Conservation (phyloP, 2,329 filamentous ascomycete species). For the Fusarium sacchari region DNA sequence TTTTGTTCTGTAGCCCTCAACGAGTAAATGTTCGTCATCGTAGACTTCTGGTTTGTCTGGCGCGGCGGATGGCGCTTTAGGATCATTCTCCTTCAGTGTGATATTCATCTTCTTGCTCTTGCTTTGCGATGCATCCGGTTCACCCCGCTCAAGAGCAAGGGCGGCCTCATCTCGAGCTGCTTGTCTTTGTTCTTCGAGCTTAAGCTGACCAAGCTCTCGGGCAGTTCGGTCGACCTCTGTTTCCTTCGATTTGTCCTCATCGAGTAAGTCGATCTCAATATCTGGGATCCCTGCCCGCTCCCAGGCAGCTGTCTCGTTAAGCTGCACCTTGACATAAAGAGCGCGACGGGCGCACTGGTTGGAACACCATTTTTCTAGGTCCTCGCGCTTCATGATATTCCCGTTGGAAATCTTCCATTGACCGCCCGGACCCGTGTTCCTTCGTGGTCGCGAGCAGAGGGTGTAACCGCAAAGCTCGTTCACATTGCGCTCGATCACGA, state of each 20-base stretch:
- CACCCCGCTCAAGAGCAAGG: constrained; percentile 62
- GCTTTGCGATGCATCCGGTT: constrained; percentile 30
- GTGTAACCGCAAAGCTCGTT: constrained; percentile 84
- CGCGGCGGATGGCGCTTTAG: constrained; percentile 32
- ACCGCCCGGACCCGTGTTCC: constrained; percentile 64
- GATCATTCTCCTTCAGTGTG: constrained; percentile 62
- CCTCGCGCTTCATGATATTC: constrained; percentile 75
- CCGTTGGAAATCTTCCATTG: constrained; percentile 72
- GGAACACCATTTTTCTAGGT: constrained; percentile 89
- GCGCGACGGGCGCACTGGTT: constrained; percentile 80
- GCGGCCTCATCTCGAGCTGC: constrained; percentile 53
- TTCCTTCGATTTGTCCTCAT: constrained; percentile 68
- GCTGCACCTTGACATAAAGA: constrained; percentile 87
- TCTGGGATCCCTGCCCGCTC: constrained; percentile 71
- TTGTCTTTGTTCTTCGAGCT: constrained; percentile 56
- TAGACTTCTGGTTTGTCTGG: constrained; percentile 42
- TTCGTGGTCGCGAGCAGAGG: constrained; percentile 75
- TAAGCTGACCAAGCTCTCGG: constrained; percentile 53
- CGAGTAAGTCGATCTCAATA: constrained; percentile 69
- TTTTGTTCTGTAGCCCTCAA: constrained; percentile 63
- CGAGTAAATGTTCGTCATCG: constrained; percentile 55
- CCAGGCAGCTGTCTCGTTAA: constrained; percentile 87
- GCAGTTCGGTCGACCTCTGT: constrained; percentile 54
- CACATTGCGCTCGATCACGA: constrained; percentile 89
- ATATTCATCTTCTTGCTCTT: constrained; percentile 57